Percentiles rank a stretch among this genome's conserved stretches.
Conservation (phyloP, 78 protist genomes). For the Trichosphaerium sp. region DNA sequence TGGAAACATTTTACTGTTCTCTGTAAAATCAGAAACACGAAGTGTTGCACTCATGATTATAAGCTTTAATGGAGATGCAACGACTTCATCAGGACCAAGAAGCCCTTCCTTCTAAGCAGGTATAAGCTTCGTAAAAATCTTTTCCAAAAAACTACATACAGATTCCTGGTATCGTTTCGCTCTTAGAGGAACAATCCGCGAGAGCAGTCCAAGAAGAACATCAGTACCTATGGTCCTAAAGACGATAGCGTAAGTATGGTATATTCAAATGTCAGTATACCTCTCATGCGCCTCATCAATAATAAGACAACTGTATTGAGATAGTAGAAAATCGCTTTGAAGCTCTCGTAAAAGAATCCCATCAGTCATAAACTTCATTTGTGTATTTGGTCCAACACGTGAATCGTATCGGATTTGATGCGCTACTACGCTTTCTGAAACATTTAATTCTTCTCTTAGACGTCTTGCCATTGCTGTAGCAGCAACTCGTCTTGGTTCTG, state of each 20-base stretch:
- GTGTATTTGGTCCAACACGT: slow-evolving; percentile 20
- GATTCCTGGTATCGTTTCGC: too few relatives aligned
- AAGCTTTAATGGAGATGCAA: slow-evolving; percentile 94
- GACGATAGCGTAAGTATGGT: background rate
- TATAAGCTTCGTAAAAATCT: background rate
- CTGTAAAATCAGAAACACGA: slow-evolving; percentile 74
- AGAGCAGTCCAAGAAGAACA: slow-evolving; percentile 89
- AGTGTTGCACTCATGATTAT: slow-evolving; percentile 98
- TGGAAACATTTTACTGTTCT: slow-evolving; percentile 63
- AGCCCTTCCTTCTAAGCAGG: background rate
- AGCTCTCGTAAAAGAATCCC: slow-evolving; percentile 70
- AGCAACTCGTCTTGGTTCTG: slow-evolving; percentile 99
- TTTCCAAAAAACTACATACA: too few relatives aligned
- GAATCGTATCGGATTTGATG: slow-evolving; percentile 75
- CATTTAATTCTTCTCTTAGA: slow-evolving; percentile 85
- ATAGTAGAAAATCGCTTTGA: slow-evolving; percentile 69
- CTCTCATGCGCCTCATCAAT: slow-evolving; percentile 98
- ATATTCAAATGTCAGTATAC: slow-evolving; percentile 26
- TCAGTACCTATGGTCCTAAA: too few relatives aligned
- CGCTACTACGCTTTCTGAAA: background rate
- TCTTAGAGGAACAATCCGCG: slow-evolving; percentile 87
- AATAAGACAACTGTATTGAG: slow-evolving; percentile 70
- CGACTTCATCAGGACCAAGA: too few relatives aligned
- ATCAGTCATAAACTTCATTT: slow-evolving; percentile 88
- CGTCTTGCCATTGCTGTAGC: slow-evolving; percentile 86